A percentile compares a stretch with the other conserved stretches of the same genome.
Evolutionary conservation across 768 basidiomycete genomes (phyloP).

Genomic region (Phallus indusiatus): DNA sequence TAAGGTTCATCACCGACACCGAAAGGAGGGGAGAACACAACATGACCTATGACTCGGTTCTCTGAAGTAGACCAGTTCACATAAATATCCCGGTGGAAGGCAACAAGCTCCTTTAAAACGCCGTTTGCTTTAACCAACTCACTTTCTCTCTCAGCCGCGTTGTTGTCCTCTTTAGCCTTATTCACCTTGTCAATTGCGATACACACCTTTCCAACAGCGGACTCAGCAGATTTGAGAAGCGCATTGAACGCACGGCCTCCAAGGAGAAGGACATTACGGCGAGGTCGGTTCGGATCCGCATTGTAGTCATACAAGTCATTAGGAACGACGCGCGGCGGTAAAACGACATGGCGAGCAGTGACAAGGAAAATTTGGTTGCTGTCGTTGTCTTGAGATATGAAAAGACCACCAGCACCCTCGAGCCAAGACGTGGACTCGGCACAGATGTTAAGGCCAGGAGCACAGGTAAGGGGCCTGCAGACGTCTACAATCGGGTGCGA

Average conservation of each 20-base stretch:
- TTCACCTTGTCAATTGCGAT: neutral
- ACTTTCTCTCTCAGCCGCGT: neutral
- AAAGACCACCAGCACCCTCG: slow-evolving; percentile 32
- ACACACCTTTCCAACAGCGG: neutral
- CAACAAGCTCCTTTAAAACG: slow-evolving; percentile 19
- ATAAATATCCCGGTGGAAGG: slow-evolving; percentile 13
- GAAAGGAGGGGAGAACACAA: slow-evolving; percentile 2
- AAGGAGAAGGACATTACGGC: slow-evolving; percentile 19
- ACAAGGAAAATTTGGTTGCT: slow-evolving; percentile 24
- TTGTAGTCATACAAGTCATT: slow-evolving; percentile 17
- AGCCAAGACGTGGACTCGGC: slow-evolving; percentile 14
- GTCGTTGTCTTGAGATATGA: slow-evolving; percentile 21
- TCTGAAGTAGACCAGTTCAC: neutral
- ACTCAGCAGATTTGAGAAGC: slow-evolving; percentile 3
- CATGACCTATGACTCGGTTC: slow-evolving; percentile 1
- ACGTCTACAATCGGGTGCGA: slow-evolving; percentile 8
- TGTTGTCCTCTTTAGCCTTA: slow-evolving; percentile 7
- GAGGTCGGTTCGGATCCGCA: slow-evolving; percentile 10
- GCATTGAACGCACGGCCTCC: slow-evolving; percentile 16
- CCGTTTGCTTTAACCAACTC: slow-evolving; percentile 14
- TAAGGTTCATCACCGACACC: neutral
- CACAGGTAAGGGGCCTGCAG: slow-evolving; percentile 21
- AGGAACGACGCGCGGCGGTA: slow-evolving; percentile 16
- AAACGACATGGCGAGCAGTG: slow-evolving; percentile 27
- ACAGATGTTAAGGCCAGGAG: slow-evolving; percentile 29